Base-by-base conservation (phyloP, 2,329 filamentous ascomycete genomes). In the Talaromyces pinophilus region DNA sequence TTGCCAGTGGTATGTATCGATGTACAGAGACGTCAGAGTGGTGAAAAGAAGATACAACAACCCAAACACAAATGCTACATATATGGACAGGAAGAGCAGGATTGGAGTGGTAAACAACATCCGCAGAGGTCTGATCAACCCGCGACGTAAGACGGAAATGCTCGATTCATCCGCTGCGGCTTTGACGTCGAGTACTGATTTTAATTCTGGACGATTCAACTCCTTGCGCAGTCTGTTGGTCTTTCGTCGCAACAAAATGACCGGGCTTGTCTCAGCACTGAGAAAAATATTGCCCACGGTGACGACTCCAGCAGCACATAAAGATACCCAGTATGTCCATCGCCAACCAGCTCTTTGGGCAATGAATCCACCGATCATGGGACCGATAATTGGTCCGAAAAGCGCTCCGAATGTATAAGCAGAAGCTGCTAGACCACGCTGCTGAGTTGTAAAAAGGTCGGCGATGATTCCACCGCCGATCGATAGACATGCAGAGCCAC, bases 341-440 rank as follows among this genome's bases (percentile, higher is more conserved):
- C 57, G 35, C 57, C 57, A 59, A 17, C 59, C 59, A 50, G 44
- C 59, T 50, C 44, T 50, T 15, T 59, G 7, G 15, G 59, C 59
- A 57, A 83, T 80, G 69, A 77, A 83, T 4, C 80, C 81, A 2
- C 80, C 79, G 5, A 81, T 76, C 4, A 83, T 74, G 0, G 81
- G 81, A 52, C 62, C 62, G 7, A 72, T 44, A 7, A 68, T 61
- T 2, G 65, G 63, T 71, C 75, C 72, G 17, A 71, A 70, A 30
- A 78, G 76, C 11, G 79, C 81, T 0, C 78, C 79, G 71, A 79
- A 81, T 0, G 82, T 80, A 66, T 83, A 83, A 0, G 84, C 69
- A 0, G 82, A 82, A 62, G 84, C 84, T 7, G 79, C 79, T 54
- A 78, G 81, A 0, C 81, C 79, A 44, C 79, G 73, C 67, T 62